These are phyloP conservation scores for Magnusiomyces magnusii DNA, from an alignment of 1,139 yeast species.

Conservation along the genomic window DNA sequence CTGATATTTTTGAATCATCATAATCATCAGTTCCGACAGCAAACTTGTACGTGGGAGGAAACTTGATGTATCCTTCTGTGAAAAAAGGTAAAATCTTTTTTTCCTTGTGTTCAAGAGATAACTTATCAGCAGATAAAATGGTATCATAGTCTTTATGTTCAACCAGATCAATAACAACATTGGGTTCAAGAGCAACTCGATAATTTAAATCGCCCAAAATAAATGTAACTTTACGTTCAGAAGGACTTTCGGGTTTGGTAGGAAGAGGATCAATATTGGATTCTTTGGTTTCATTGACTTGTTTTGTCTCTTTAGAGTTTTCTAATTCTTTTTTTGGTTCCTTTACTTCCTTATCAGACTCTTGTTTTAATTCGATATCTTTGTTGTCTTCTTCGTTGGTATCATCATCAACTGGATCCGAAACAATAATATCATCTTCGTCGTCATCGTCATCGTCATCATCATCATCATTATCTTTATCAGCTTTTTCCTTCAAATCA, in stretches of 20 bases:
- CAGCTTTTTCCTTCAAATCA: background rate
- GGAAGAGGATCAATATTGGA: background rate
- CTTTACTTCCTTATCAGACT: background rate
- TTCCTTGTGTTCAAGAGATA: conserved; percentile 45
- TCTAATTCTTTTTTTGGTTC: background rate
- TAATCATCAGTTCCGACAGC: conserved; percentile 36
- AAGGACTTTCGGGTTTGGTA: background rate
- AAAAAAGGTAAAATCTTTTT: conserved; percentile 55
- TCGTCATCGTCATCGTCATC: background rate
- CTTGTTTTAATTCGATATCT: background rate
- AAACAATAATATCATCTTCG: background rate
- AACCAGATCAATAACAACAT: conserved; percentile 40
- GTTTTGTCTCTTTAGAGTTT: too few relatives aligned
- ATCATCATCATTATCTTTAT: background rate
- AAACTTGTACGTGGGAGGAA: conserved; percentile 69
- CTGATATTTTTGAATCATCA: conserved; percentile 34
- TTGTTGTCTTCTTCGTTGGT: background rate
- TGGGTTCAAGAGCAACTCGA: conserved; percentile 44
- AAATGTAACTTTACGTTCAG: conserved; percentile 31
- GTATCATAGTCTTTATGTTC: conserved; percentile 40
- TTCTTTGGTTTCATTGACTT: background rate
- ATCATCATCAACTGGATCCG: background rate
- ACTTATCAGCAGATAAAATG: conserved; percentile 52
- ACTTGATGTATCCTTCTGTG: conserved; percentile 54
- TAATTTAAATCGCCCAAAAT: conserved; percentile 74